A percentile compares a stretch with the other conserved stretches of the same genome.
These are phyloP conservation scores for Leptographium lundbergii DNA, from an alignment of 2,329 filamentous ascomycete genomes.

Conservation along the genomic window DNA sequence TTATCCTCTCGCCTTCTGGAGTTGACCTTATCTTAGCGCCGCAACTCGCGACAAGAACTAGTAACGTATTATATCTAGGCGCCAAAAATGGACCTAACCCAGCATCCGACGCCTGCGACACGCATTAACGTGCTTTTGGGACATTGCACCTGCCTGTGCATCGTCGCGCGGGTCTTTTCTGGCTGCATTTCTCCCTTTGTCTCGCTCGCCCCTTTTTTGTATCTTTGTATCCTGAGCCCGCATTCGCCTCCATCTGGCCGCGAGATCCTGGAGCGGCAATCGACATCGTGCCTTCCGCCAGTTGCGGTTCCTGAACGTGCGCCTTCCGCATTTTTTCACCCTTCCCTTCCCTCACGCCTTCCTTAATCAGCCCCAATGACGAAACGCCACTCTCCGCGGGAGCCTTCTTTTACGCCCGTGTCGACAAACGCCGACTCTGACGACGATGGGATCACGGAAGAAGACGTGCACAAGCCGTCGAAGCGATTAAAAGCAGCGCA, in stretches of 20 bases:
- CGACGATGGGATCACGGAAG: constrained; percentile 31
- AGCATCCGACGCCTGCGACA: neutral
- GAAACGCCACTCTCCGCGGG: constrained; percentile 19
- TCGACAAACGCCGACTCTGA: constrained; percentile 33
- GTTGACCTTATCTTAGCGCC: neutral
- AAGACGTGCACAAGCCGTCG: constrained; percentile 27
- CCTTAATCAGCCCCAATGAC: constrained; percentile 8
- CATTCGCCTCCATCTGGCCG: no score
- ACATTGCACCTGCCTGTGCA: neutral
- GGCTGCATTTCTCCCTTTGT: neutral
- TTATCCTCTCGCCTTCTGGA: no score
- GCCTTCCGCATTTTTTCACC: neutral
- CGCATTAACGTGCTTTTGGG: neutral
- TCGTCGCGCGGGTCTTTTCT: neutral
- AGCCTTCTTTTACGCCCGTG: constrained; percentile 36
- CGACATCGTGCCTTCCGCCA: neutral
- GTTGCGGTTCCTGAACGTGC: neutral
- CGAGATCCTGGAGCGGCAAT: neutral
- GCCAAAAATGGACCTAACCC: neutral
- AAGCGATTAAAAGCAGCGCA: constrained; percentile 35
- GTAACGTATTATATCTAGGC: neutral
- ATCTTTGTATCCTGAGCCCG: no score
- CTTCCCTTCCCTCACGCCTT: neutral
- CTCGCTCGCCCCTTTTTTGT: neutral
- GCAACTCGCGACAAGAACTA: neutral